phyloP scores from a whole-genome alignment of 2,329 filamentous ascomycete genomes.

The Alternaria hordeiaustralica region DNA sequence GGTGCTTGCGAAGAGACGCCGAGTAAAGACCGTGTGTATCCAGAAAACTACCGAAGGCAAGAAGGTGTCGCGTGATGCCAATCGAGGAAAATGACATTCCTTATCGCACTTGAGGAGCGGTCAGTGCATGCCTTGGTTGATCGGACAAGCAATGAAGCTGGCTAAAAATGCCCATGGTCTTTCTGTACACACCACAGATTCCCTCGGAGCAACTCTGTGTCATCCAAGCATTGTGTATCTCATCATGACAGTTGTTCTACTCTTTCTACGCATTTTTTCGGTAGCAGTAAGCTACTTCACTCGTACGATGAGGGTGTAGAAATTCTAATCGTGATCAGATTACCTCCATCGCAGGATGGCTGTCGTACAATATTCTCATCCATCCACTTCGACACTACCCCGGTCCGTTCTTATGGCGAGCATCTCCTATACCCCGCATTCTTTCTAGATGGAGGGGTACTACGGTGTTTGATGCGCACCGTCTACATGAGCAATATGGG shows the following conservation, averaged over 20 bases:
- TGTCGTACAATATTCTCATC: slow-evolving; percentile 1
- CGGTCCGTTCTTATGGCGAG: neutral
- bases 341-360: neutral
- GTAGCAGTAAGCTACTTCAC: neutral
- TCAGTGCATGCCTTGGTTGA: neutral
- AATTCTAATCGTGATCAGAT: neutral
- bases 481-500: slow-evolving; percentile 16
- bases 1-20: neutral
- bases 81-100: neutral
- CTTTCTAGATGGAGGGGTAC: slow-evolving; percentile 6
- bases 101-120: neutral
- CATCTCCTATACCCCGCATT: slow-evolving; percentile 6
- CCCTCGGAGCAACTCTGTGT: neutral
- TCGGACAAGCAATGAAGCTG: neutral
- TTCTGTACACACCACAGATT: neutral
- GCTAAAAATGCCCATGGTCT: neutral
- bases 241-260: neutral
- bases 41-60: slow-evolving; percentile 40
- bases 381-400: slow-evolving; percentile 8
- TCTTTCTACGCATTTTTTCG: neutral
- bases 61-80: neutral
- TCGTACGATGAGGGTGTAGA: neutral
- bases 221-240: neutral
- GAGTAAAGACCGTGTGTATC: slow-evolving; percentile 32
- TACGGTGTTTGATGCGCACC: slow-evolving; percentile 2